These are phyloP conservation scores for Apodospora peruviana DNA, from an alignment of 495 filamentous ascomycete species.

Conservation along the genomic window DNA sequence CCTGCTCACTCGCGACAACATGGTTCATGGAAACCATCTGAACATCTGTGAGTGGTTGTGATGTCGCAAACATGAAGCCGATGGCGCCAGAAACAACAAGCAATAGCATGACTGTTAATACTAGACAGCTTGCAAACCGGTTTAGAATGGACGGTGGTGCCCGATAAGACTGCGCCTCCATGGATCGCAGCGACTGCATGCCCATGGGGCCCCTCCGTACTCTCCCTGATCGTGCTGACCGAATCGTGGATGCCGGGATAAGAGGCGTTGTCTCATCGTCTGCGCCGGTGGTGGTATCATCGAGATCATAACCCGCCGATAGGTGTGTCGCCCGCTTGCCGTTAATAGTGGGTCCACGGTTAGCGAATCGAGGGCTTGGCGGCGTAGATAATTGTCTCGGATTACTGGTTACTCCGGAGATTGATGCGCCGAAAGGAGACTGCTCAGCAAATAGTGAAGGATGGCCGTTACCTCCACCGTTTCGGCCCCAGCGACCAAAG, in stretches of 20 bases:
- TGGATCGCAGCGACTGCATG: constrained; percentile 55
- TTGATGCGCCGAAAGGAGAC: constrained; percentile 52
- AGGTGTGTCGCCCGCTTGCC: constrained; percentile 21
- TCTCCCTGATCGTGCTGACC: constrained; percentile 55
- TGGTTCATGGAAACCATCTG: constrained; percentile 72
- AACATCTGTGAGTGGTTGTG: constrained; percentile 77
- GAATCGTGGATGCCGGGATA: constrained; percentile 42
- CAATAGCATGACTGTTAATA: constrained; percentile 67
- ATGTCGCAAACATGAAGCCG: constrained; percentile 83
- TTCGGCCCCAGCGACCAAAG: constrained; percentile 60
- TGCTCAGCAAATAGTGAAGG: constrained; percentile 73
- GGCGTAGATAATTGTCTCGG: constrained; percentile 61
- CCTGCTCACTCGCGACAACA: constrained; percentile 88
- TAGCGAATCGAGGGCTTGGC: constrained; percentile 39
- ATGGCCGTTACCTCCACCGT: constrained; percentile 55
- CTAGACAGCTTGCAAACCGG: constrained; percentile 72
- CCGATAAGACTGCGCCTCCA: constrained; percentile 68
- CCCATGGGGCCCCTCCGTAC: constrained; percentile 48
- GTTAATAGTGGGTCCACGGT: constrained; percentile 16
- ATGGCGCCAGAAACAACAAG: constrained; percentile 74
- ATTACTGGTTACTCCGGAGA: constrained; percentile 28
- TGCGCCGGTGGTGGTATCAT: constrained; percentile 54
- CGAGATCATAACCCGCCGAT: constrained; percentile 46
- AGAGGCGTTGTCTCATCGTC: constrained; percentile 91
- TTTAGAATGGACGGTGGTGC: constrained; percentile 57